These are phyloP conservation scores for Serendipita sp. DNA, from an alignment of 768 basidiomycete species.

Conservation along the genomic window DNA sequence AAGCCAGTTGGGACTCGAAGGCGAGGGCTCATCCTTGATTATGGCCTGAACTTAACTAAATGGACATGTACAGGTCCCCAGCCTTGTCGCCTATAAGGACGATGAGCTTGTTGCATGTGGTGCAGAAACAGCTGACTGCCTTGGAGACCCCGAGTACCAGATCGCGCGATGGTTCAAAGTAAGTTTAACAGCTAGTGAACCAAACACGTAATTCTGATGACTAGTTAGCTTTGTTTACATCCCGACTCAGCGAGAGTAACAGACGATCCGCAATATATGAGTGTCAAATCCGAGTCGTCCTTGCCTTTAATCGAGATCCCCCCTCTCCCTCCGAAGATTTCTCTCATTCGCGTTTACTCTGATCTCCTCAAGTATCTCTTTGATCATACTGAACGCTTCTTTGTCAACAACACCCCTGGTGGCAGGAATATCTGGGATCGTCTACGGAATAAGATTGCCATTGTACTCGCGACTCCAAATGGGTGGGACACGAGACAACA, in stretches of 20 bases:
- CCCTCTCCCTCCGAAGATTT: background rate
- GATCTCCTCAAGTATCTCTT: background rate
- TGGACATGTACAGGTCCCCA: too few species aligned
- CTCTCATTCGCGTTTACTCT: background rate
- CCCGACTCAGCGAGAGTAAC: background rate
- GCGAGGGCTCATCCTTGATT: too few species aligned
- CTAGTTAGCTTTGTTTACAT: background rate
- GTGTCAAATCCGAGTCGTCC: too few species aligned
- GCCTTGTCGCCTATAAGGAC: too few species aligned
- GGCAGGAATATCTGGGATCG: constrained; percentile 3
- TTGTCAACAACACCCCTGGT: background rate
- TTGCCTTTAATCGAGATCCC: background rate
- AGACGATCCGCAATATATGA: background rate
- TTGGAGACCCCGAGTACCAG: too few species aligned
- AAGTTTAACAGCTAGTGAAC: background rate
- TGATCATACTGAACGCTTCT: background rate
- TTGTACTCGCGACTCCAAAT: constrained; percentile 5
- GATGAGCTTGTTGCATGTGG: too few species aligned
- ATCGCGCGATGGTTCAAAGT: background rate
- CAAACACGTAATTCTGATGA: background rate
- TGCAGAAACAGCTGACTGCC: too few species aligned
- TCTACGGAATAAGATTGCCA: background rate
- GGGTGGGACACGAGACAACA: constrained; percentile 1
- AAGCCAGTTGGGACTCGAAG: too few species aligned
- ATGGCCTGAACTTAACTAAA: too few species aligned